Conservation (phyloP, 352 stramenopile genomes). For the Phytopythium litorale region DNA sequence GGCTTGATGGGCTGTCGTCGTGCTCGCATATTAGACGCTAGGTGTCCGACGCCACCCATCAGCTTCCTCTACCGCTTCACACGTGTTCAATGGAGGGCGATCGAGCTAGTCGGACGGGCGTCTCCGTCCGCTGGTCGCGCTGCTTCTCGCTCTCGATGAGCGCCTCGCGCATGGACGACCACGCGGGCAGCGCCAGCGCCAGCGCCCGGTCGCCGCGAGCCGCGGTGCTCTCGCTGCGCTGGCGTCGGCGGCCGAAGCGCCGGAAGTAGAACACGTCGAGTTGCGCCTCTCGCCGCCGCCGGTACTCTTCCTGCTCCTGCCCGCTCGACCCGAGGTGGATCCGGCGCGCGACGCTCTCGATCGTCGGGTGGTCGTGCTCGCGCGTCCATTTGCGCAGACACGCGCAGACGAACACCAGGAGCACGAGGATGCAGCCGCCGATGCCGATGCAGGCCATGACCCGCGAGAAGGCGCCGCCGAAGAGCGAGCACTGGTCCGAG, state of each 20-base stretch:
- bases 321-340: neutral
- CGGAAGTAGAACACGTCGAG: neutral
- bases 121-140: neutral
- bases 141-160: conserved; percentile 27
- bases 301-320: neutral
- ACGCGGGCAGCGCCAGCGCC: conserved; percentile 17
- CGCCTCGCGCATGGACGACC: conserved; percentile 25
- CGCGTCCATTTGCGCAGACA: conserved; percentile 1
- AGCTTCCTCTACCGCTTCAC: neutral
- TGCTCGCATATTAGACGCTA: neutral
- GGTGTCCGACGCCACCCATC: too few relatives aligned
- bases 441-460: conserved; percentile 4
- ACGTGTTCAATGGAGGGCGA: neutral
- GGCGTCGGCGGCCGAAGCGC: neutral
- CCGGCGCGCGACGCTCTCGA: neutral
- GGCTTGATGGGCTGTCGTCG: neutral
- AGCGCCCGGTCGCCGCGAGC: conserved; percentile 3
- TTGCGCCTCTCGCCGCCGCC: neutral
- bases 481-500: conserved; percentile 5
- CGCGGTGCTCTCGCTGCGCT: neutral
- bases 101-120: neutral
- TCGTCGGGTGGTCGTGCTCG: neutral
- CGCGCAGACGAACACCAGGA: neutral
- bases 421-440: neutral
- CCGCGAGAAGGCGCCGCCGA: neutral